Base-by-base conservation (phyloP, 768 basidiomycete species). In the Coprinopsis sp. region DNA sequence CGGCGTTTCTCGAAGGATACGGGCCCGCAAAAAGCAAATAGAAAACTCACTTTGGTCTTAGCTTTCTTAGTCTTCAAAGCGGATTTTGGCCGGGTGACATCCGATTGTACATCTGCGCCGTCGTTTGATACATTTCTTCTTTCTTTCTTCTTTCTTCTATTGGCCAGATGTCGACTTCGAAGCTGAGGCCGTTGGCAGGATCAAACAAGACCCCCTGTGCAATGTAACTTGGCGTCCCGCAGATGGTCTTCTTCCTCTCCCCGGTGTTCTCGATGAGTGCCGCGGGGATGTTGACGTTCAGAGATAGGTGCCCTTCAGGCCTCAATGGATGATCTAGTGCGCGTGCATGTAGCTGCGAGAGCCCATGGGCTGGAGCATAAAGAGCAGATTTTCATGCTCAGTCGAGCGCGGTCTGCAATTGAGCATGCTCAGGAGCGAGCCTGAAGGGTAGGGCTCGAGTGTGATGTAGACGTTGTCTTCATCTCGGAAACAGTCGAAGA, bases 181-280 rank as follows among this genome's bases (percentile, higher is more conserved):
- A 99, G 61, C 90, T 93, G 66, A 98, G 95, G 2, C 95, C 94
- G 53, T 92, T 94, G 14, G 84, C 90, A 21, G 87, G 91, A 62
- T 97, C 93, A 62, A 95, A 96, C 54, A 99, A 70, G 19, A 98
- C 93, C 62, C 98, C 95, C 0, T 95, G 96, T 0, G 96, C 95
- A 52, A 99, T 97, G 62, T 99, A 98, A 62, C 98, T 98, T 2
- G 95, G 96, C 0, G 95, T 99, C 1, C 95, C 95, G 54, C 96
- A 97, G 37, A 98, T 96, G 1, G 95, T 99, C 81, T 97, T 97
- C 77, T 98, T 96, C 60, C 95, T 72, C 65, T 98, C 95, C 0
- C 95, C 95, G 10, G 89, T 89, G 60, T 82, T 94, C 70, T 97
- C 94, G 38, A 98, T 95, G 38, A 99, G 77, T 1, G 95, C 96